A percentile compares a stretch with the other conserved stretches of the same genome.
These are phyloP conservation scores for Adansonia grandidieri DNA, from an alignment of 441 rosid genomes.

Conservation along the genomic window DNA sequence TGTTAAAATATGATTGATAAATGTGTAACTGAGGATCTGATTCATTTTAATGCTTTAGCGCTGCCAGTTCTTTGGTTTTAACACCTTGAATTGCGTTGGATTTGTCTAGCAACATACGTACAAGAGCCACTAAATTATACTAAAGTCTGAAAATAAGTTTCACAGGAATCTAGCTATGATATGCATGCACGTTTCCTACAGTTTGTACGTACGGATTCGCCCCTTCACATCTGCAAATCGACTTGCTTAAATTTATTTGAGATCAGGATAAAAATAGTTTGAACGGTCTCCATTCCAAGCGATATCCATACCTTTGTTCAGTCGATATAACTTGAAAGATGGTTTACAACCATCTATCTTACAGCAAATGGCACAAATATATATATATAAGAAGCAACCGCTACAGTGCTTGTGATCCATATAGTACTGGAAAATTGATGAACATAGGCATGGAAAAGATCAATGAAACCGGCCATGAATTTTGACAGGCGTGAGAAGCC, in stretches of 20 bases:
- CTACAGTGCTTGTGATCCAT: not conserved
- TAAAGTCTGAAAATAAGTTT: too few species aligned
- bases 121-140: too few species aligned
- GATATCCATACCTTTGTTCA: not conserved
- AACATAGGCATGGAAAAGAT: not conserved
- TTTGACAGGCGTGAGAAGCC: not conserved
- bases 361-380: slow-evolving; percentile 6
- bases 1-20: slow-evolving; percentile 37
- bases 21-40: slow-evolving; percentile 26
- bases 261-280: not conserved
- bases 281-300: not conserved
- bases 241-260: not conserved
- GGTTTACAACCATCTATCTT: not conserved
- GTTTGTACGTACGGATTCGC: not conserved
- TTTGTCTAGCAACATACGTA: not conserved
- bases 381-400: not conserved
- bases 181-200: too few species aligned
- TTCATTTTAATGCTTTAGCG: not conserved
- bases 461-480: not conserved
- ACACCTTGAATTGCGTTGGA: not conserved
- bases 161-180: too few species aligned
- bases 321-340: too few species aligned
- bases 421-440: not conserved
- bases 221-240: not conserved
- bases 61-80: not conserved